A percentile compares a stretch with the other conserved stretches of the same genome.
These are phyloP conservation scores for Decorospora gaudefroyi DNA, from an alignment of 2,329 filamentous ascomycete species.

Conservation along the genomic window DNA sequence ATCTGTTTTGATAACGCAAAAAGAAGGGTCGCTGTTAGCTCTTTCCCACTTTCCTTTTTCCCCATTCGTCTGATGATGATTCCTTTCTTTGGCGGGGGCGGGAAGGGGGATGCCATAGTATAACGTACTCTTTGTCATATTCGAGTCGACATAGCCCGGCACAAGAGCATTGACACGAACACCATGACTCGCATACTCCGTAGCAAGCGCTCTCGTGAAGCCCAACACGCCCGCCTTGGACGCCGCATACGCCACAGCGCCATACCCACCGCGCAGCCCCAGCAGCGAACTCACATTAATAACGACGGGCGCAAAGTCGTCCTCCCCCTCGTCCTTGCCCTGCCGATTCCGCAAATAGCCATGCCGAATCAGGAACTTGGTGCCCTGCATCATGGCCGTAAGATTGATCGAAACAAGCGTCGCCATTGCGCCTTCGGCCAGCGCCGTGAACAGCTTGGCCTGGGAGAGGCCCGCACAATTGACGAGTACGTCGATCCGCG, in stretches of 20 bases:
- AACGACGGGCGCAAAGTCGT: conserved; percentile 56
- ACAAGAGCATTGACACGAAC: conserved; percentile 80
- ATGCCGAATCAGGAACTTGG: conserved; percentile 56
- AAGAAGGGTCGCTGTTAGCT: no score
- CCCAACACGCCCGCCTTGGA: conserved; percentile 79
- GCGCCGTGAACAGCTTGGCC: conserved; percentile 64
- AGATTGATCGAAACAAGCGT: conserved; percentile 72
- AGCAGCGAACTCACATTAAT: conserved; percentile 82
- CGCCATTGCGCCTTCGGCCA: conserved; percentile 57
- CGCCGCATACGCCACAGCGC: conserved; percentile 74
- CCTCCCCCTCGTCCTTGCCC: conserved; percentile 22
- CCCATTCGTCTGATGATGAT: no score
- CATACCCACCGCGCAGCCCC: conserved; percentile 68
- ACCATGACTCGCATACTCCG: conserved; percentile 62
- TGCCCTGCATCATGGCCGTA: conserved; percentile 65
- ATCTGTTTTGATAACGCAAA: no score
- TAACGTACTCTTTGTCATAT: conserved; percentile 71
- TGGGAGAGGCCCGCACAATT: conserved; percentile 80
- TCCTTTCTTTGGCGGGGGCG: no score
- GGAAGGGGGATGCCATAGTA: no score
- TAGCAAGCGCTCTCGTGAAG: conserved; percentile 69
- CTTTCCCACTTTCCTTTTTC: no score
- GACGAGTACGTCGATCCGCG: conserved; percentile 61
- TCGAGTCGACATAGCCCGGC: conserved; percentile 80
- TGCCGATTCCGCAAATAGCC: conserved; percentile 39